phyloP scores from a whole-genome alignment of 169 alveolate species.

The Plasmodium vivax region DNA sequence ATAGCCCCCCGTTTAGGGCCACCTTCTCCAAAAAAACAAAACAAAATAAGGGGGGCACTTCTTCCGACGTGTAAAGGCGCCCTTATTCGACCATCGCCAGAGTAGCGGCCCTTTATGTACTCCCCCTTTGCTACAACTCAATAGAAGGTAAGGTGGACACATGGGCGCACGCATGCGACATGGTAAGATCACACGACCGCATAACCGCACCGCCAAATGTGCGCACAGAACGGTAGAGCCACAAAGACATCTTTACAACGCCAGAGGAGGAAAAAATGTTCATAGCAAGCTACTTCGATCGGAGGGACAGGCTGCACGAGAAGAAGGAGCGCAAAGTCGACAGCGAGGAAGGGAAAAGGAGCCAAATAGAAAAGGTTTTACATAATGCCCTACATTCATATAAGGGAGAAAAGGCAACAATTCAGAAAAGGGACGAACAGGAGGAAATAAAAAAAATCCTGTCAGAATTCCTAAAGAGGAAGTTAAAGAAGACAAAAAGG shows the following conservation, averaged over 20 bases:
- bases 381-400: conserved; percentile 4
- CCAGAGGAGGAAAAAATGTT: neutral
- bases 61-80: neutral
- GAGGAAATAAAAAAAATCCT: conserved; percentile 26
- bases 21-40: neutral
- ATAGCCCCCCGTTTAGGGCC: neutral
- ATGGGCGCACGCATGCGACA: neutral
- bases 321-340: conserved; percentile 3
- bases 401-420: conserved; percentile 8
- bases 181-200: too few species aligned
- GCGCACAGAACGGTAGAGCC: neutral
- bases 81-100: neutral
- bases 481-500: conserved; percentile 3
- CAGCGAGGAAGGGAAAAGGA: neutral
- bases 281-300: conserved; percentile 30
- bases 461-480: conserved; percentile 23
- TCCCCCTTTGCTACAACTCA: neutral
- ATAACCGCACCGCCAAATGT: neutral
- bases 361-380: conserved; percentile 26
- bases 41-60: neutral
- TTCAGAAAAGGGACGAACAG: neutral
- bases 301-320: neutral
- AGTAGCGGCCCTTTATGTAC: neutral
- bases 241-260: neutral
- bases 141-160: neutral